Conservation (phyloP, 2,329 filamentous ascomycete genomes). For the Dothiorella sarmentorum region DNA sequence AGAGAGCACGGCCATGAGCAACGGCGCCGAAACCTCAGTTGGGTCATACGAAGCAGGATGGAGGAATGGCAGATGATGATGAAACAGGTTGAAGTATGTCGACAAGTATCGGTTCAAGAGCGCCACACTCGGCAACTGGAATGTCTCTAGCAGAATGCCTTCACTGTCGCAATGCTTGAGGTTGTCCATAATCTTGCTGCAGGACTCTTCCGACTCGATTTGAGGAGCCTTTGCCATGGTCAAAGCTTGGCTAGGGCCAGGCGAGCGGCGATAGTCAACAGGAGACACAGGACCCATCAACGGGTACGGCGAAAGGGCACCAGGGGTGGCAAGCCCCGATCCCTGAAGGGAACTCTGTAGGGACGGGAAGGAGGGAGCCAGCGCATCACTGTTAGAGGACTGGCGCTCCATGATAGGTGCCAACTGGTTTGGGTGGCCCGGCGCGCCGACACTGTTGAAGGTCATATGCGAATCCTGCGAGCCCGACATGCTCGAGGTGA, state of each 20-base stretch:
- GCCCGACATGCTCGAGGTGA: constrained; percentile 61
- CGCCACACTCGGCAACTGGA: constrained; percentile 76
- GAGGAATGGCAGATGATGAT: constrained; percentile 93
- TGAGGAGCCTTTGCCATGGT: constrained; percentile 72
- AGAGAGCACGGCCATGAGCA: constrained; percentile 85
- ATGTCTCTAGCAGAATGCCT: constrained; percentile 78
- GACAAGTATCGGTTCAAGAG: constrained; percentile 89
- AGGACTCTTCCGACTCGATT: constrained; percentile 78
- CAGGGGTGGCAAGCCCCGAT: constrained; percentile 66
- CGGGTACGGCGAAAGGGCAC: constrained; percentile 69
- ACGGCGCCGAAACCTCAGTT: constrained; percentile 71
- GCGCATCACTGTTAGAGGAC: constrained; percentile 52
- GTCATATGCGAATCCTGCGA: constrained; percentile 62
- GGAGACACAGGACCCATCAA: constrained; percentile 65
- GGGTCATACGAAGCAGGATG: constrained; percentile 89
- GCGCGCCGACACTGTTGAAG: constrained; percentile 57
- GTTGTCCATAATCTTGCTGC: constrained; percentile 79
- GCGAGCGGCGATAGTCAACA: constrained; percentile 66
- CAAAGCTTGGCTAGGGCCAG: constrained; percentile 63
- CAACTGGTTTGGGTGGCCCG: constrained; percentile 60
- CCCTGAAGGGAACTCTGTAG: constrained; percentile 69
- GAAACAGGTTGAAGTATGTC: constrained; percentile 95
- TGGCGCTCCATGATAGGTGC: constrained; percentile 64
- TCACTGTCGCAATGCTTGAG: constrained; percentile 79
- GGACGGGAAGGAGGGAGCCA: constrained; percentile 64